Percentiles rank a stretch among this genome's conserved stretches.
These are phyloP conservation scores for Pseudodiploospora longispora DNA, from an alignment of 2,329 filamentous ascomycete genomes.

Conservation along the genomic window DNA sequence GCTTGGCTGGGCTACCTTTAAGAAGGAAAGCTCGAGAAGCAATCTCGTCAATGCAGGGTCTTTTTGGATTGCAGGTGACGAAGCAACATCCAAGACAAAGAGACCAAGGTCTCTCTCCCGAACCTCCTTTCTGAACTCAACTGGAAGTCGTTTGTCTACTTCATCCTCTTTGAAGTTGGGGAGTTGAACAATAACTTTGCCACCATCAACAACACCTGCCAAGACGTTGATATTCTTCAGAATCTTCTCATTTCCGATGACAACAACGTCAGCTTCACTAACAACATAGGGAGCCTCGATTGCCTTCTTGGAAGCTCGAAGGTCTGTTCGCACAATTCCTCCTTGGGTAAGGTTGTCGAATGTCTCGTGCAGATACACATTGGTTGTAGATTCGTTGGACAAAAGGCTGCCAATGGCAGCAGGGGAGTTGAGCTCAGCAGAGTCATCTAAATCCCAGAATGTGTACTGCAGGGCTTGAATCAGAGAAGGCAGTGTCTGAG, in stretches of 20 bases:
- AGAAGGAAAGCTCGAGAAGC: slow-evolving; percentile 73
- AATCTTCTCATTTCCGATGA: slow-evolving; percentile 72
- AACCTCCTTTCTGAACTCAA: slow-evolving; percentile 61
- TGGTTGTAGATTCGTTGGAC: slow-evolving; percentile 64
- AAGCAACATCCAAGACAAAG: slow-evolving; percentile 65
- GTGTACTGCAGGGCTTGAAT: slow-evolving; percentile 71
- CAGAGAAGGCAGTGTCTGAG: slow-evolving; percentile 31
- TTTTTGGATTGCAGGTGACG: slow-evolving; percentile 59
- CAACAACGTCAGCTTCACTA: slow-evolving; percentile 67
- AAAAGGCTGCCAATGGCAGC: slow-evolving; percentile 47
- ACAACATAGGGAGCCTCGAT: slow-evolving; percentile 80
- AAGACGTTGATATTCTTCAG: slow-evolving; percentile 71
- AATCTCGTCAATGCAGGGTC: slow-evolving; percentile 56
- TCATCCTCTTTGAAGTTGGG: slow-evolving; percentile 80
- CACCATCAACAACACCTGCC: slow-evolving; percentile 59
- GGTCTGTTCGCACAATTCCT: slow-evolving; percentile 74
- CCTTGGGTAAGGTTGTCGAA: slow-evolving; percentile 63
- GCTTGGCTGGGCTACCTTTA: slow-evolving; percentile 66
- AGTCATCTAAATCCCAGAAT: slow-evolving; percentile 87
- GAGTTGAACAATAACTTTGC: slow-evolving; percentile 67
- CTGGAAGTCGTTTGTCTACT: slow-evolving; percentile 75
- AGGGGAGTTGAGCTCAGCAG: slow-evolving; percentile 57
- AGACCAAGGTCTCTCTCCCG: slow-evolving; percentile 63
- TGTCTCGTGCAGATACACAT: slow-evolving; percentile 53
- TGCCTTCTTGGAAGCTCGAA: slow-evolving; percentile 73